Evolutionary conservation across 2,329 filamentous ascomycete species (phyloP).

Genomic region (Ceratocystis huliohia): DNA sequence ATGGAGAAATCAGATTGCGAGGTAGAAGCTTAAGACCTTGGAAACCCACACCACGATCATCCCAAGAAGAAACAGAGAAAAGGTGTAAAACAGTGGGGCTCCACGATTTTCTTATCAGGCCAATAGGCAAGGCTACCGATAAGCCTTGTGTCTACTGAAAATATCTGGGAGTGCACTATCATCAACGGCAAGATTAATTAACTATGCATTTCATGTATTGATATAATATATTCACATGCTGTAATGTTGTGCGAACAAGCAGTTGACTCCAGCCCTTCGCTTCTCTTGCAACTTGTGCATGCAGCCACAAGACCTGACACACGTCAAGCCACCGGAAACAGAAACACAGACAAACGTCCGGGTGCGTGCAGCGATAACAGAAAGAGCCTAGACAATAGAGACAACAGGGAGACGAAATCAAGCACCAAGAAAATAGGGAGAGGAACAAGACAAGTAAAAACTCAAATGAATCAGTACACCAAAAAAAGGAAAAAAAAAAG

Average conservation of each 20-base stretch:
- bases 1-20: too few species aligned
- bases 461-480: not conserved
- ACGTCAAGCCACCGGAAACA: not conserved
- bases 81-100: too few species aligned
- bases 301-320: not conserved
- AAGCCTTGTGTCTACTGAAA: too few species aligned
- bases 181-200: too few species aligned
- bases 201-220: not conserved
- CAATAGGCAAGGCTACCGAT: too few species aligned
- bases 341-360: not conserved
- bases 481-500: not conserved
- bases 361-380: not conserved
- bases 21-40: too few species aligned
- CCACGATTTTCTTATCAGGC: too few species aligned
- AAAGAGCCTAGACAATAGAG: not conserved
- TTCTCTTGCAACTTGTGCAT: not conserved
- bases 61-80: too few species aligned
- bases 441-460: not conserved
- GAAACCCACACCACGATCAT: too few species aligned
- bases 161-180: too few species aligned
- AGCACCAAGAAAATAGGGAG: not conserved
- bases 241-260: not conserved
- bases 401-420: too few species aligned
- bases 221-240: slow-evolving; percentile 4
- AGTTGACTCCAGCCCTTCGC: not conserved